phyloP scores from a whole-genome alignment of 148 eudicot species.

The Tetragonia tetragonoides region DNA sequence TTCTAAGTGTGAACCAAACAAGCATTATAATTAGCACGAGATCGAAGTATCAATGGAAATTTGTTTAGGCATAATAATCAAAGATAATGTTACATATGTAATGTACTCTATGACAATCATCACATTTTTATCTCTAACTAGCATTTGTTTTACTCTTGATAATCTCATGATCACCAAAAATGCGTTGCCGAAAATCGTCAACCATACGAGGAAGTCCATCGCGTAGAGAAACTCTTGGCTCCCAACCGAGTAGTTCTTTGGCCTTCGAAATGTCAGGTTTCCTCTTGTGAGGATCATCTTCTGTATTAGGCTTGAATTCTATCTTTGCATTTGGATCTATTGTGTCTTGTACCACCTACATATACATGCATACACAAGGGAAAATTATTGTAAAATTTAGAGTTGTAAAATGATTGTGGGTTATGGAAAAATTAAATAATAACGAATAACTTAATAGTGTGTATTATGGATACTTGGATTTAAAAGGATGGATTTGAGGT shows the following conservation, averaged over 20 bases:
- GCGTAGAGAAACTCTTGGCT: constrained; percentile 74
- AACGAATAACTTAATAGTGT: no score
- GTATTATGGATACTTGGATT: no score
- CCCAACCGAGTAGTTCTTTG: constrained; percentile 87
- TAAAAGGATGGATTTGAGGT: no score
- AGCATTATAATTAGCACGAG: no score
- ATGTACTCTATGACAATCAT: no score
- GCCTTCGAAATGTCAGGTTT: constrained; percentile 89
- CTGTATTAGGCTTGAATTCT: constrained; percentile 76
- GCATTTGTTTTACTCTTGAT: constrained; percentile 4
- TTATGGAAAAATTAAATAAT: no score
- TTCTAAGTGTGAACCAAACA: no score
- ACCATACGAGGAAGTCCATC: constrained; percentile 93
- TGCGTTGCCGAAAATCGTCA: constrained; percentile 68
- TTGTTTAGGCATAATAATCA: no score
- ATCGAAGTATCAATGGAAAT: no score
- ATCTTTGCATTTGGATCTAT: constrained; percentile 85
- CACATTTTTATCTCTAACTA: background rate
- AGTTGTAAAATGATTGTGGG: no score
- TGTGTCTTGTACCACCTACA: constrained; percentile 87
- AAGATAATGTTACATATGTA: no score
- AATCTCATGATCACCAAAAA: constrained; percentile 71
- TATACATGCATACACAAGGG: background rate
- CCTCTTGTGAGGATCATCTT: constrained; percentile 95
- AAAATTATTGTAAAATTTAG: no score